phyloP scores from a whole-genome alignment of 306 rosid genomes.

The Vachellia collinsii region DNA sequence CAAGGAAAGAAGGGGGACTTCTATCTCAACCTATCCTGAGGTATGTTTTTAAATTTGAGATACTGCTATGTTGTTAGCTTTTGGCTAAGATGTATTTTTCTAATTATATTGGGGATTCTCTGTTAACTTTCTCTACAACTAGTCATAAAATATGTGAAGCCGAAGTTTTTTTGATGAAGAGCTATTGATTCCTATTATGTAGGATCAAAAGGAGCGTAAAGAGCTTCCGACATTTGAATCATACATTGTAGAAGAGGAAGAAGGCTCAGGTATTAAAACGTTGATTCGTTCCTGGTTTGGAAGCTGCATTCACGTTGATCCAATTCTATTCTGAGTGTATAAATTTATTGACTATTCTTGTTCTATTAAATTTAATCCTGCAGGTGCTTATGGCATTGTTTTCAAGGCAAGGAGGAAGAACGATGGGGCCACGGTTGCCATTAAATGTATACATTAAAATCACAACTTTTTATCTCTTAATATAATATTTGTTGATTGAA shows the following conservation, averaged over 20 bases:
- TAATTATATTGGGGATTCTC: neutral
- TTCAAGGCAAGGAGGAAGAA: slow-evolving; percentile 52
- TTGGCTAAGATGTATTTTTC: neutral
- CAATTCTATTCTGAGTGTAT: neutral
- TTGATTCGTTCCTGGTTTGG: neutral
- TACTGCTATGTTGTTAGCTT: neutral
- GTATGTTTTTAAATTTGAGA: slow-evolving; percentile 30
- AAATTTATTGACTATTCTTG: neutral
- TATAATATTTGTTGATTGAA: neutral
- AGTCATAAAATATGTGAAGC: neutral
- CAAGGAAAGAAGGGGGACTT: slow-evolving; percentile 33
- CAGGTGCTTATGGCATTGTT: slow-evolving; percentile 67
- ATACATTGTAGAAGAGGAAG: slow-evolving; percentile 51
- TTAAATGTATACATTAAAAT: slow-evolving; percentile 44
- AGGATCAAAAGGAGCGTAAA: slow-evolving; percentile 47
- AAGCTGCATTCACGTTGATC: neutral
- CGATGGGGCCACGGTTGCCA: slow-evolving; percentile 50
- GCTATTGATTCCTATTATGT: slow-evolving; percentile 25
- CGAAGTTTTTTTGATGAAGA: neutral
- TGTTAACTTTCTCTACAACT: neutral
- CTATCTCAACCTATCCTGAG: slow-evolving; percentile 26
- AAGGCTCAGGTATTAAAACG: slow-evolving; percentile 55
- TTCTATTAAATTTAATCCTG: slow-evolving; percentile 28
- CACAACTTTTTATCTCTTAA: neutral
- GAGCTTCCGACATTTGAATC: slow-evolving; percentile 50